These are phyloP conservation scores for Hypoxylon lienhwacheense DNA, from an alignment of 495 filamentous ascomycete species.

Conservation along the genomic window DNA sequence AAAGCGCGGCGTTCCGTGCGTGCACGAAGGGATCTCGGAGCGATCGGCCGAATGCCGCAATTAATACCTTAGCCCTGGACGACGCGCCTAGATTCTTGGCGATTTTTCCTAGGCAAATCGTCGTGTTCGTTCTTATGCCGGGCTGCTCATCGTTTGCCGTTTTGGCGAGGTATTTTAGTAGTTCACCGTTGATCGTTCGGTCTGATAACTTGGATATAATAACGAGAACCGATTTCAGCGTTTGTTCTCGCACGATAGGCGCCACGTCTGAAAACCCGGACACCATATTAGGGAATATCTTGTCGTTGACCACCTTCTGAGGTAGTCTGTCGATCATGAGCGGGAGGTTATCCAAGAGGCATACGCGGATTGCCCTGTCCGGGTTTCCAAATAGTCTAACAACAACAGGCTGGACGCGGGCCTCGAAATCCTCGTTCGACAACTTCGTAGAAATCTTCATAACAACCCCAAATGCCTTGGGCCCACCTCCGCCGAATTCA, in stretches of 20 bases:
- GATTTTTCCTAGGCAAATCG: slow-evolving; percentile 94
- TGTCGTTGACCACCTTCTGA: slow-evolving; percentile 90
- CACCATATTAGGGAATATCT: slow-evolving; percentile 93
- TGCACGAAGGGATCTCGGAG: slow-evolving; percentile 93
- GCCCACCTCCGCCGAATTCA: slow-evolving; percentile 93
- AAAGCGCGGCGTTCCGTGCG: slow-evolving; percentile 81
- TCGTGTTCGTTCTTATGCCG: slow-evolving; percentile 96
- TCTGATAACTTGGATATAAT: slow-evolving; percentile 89
- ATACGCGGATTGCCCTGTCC: slow-evolving; percentile 89
- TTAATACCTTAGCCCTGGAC: slow-evolving; percentile 84
- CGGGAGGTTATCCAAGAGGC: slow-evolving; percentile 84
- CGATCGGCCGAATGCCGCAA: slow-evolving; percentile 86
- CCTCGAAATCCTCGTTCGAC: slow-evolving; percentile 85
- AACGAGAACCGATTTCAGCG: slow-evolving; percentile 85
- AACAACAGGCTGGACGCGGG: slow-evolving; percentile 80
- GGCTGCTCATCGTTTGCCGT: slow-evolving; percentile 98
- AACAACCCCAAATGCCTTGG: slow-evolving; percentile 84
- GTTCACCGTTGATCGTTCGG: slow-evolving; percentile 87
- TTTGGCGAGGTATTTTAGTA: slow-evolving; percentile 88
- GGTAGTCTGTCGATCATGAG: slow-evolving; percentile 88
- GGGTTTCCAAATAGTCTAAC: slow-evolving; percentile 87
- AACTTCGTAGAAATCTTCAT: slow-evolving; percentile 88
- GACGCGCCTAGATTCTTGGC: slow-evolving; percentile 80
- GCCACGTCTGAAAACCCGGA: slow-evolving; percentile 92
- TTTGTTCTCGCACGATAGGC: slow-evolving; percentile 91